phyloP scores from a whole-genome alignment of 1,284 basidiomycete genomes.

The Termitomyces sp. region DNA sequence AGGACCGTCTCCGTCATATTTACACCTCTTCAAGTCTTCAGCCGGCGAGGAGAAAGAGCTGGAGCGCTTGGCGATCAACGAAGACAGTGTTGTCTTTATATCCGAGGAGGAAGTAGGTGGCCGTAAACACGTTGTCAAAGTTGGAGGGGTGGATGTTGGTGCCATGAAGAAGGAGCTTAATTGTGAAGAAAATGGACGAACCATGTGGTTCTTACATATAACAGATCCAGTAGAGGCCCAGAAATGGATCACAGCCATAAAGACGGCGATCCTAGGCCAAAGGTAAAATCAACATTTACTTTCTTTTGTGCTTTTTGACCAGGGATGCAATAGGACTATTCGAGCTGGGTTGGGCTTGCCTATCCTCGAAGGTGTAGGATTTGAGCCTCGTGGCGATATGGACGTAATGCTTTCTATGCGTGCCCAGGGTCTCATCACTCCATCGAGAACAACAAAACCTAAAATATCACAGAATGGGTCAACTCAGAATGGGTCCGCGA shows the following conservation, averaged over 20 bases:
- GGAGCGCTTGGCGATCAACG: constrained; percentile 68
- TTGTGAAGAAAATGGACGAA: constrained; percentile 42
- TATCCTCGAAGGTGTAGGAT: constrained; percentile 34
- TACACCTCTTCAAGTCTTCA: constrained; percentile 66
- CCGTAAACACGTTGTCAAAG: constrained; percentile 57
- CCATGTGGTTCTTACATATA: constrained; percentile 69
- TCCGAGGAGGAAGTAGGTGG: constrained; percentile 65
- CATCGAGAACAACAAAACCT: constrained; percentile 21
- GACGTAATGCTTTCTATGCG: constrained; percentile 80
- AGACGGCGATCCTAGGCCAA: constrained; percentile 63
- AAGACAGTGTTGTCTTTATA: constrained; percentile 68
- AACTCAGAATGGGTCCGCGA: constrained; percentile 18
- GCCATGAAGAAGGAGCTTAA: constrained; percentile 41
- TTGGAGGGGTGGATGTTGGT: constrained; percentile 58
- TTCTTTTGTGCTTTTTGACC: background rate
- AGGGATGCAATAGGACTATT: constrained; percentile 42
- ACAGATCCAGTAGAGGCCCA: constrained; percentile 55
- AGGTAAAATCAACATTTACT: constrained; percentile 37
- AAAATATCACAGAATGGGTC: constrained; percentile 7
- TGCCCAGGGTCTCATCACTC: constrained; percentile 48
- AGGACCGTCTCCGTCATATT: constrained; percentile 43
- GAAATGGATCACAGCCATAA: constrained; percentile 69
- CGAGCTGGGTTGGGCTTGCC: constrained; percentile 58
- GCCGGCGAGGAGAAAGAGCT: constrained; percentile 58
- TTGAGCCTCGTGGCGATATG: constrained; percentile 70